These are phyloP conservation scores for Silene vulgaris DNA, from an alignment of 179 eudicot genomes.

Conservation along the genomic window DNA sequence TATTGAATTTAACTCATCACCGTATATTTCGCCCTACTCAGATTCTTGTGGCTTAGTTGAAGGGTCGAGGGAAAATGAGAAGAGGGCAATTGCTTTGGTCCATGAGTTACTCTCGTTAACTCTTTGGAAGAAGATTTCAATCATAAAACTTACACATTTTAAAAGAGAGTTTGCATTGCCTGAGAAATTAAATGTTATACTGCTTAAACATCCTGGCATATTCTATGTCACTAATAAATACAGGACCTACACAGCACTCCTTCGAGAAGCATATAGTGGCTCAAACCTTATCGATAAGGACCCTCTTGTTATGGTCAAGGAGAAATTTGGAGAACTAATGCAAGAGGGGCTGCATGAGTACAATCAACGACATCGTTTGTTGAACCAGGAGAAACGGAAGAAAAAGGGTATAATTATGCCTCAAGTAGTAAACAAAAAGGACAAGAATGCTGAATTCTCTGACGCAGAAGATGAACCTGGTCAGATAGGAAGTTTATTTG, in stretches of 20 bases:
- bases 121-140: slow-evolving; percentile 80
- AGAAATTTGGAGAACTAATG: slow-evolving; percentile 87
- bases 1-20: slow-evolving; percentile 68
- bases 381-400: slow-evolving; percentile 69
- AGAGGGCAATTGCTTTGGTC: slow-evolving; percentile 65
- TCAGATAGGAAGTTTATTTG: slow-evolving; percentile 60
- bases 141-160: slow-evolving; percentile 66
- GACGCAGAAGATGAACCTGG: slow-evolving; percentile 53
- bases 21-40: slow-evolving; percentile 72
- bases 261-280: slow-evolving; percentile 68
- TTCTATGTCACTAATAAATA: slow-evolving; percentile 83
- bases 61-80: slow-evolving; percentile 68
- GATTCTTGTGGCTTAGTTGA: slow-evolving; percentile 41
- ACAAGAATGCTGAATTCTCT: slow-evolving; percentile 27
- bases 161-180: slow-evolving; percentile 68
- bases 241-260: slow-evolving; percentile 68
- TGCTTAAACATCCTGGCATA: slow-evolving; percentile 80
- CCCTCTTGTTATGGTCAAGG: slow-evolving; percentile 77
- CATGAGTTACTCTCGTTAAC: slow-evolving; percentile 80
- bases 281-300: slow-evolving; percentile 68
- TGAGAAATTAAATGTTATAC: slow-evolving; percentile 61
- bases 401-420: slow-evolving; percentile 44
- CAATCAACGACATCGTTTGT: slow-evolving; percentile 53
- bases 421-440: slow-evolving; percentile 35
- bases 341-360: slow-evolving; percentile 84